These are phyloP conservation scores for Ramalina peruviana DNA, from an alignment of 495 filamentous ascomycete species.

Conservation along the genomic window DNA sequence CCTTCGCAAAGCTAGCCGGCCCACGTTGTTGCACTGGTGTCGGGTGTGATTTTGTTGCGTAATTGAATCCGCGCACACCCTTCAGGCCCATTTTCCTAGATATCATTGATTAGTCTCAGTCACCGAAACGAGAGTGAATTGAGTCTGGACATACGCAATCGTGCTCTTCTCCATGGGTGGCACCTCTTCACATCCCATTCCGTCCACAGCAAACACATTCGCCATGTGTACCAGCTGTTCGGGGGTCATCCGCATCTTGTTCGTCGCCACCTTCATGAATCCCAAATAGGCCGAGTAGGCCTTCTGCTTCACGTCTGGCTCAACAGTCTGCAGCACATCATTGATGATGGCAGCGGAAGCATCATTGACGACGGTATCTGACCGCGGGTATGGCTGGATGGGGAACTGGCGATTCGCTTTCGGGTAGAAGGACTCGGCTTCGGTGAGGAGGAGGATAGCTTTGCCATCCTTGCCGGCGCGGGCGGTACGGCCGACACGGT, in stretches of 20 bases:
- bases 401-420: constrained; percentile 36
- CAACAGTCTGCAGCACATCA: constrained; percentile 28
- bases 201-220: constrained; percentile 29
- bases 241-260: constrained; percentile 26
- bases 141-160: constrained; percentile 10
- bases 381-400: constrained; percentile 37
- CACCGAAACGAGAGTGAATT: background rate
- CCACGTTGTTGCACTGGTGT: too few species aligned
- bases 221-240: constrained; percentile 30
- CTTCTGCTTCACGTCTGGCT: constrained; percentile 35
- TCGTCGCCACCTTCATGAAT: constrained; percentile 30
- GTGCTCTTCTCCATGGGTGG: constrained; percentile 33
- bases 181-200: constrained; percentile 33
- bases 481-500: constrained; percentile 65
- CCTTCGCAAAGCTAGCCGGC: too few species aligned
- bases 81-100: constrained; percentile 34
- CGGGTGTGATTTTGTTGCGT: constrained; percentile 5
- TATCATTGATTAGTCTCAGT: background rate
- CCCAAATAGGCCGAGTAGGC: constrained; percentile 43
- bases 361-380: constrained; percentile 24
- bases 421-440: constrained; percentile 47
- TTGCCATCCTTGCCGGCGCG: constrained; percentile 55
- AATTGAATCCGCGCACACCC: constrained; percentile 33
- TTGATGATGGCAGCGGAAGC: background rate
- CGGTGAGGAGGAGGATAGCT: constrained; percentile 48